Evolutionary conservation across 2,329 filamentous ascomycete species (phyloP), one percentile per base, ranked within the genome.

Genomic region (Clonostachys solani): DNA sequence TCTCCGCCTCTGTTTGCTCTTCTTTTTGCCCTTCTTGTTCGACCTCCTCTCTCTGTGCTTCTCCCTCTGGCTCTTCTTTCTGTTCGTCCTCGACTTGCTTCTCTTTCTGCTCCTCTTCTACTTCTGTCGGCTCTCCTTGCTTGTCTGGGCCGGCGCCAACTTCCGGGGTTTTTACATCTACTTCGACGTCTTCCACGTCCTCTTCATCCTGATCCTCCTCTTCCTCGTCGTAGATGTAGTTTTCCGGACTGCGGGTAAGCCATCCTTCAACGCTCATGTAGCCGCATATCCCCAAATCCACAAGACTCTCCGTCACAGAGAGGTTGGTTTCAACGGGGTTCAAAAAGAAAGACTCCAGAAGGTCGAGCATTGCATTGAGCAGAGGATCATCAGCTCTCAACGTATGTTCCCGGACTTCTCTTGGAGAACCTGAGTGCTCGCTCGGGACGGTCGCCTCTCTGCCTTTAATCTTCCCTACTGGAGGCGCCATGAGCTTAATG

Each of bases 251-350:
- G 15, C 89, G 84, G 6, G 92, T 73, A 33, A 97, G 72, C 92
- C 94, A 99, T n/a, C 88, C 87, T 59, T 96, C 90, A 12, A 96
- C 76, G 17, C 84, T 83, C 60, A 96, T 86, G 52, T 89, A 87
- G 6, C 90, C 87, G 56, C 94, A 97, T 1, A 88, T 83, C 12
- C 88, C 88, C 38, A 99, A 74, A 54, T 89, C 87, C 29, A 95
- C 80, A 40, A 97, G 74, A 1, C 87, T 80, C 57, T 95, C 89
- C 0, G 92, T 97, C 2, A 96, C 74, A 0, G 87, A 87, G 5
- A 99, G 71, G 56, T 99, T 99, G 4, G 88, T 92, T 56, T 96
- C 90, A 4, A 97, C 84, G 4, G 90, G 86, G 57, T 99, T 99
- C 6, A 89, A 78, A 56, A 96, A 90, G 59, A 97, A 99, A 0